These are phyloP conservation scores for Litsea cubeba DNA, from an alignment of 164 flowering plant genomes.

Conservation along the genomic window DNA sequence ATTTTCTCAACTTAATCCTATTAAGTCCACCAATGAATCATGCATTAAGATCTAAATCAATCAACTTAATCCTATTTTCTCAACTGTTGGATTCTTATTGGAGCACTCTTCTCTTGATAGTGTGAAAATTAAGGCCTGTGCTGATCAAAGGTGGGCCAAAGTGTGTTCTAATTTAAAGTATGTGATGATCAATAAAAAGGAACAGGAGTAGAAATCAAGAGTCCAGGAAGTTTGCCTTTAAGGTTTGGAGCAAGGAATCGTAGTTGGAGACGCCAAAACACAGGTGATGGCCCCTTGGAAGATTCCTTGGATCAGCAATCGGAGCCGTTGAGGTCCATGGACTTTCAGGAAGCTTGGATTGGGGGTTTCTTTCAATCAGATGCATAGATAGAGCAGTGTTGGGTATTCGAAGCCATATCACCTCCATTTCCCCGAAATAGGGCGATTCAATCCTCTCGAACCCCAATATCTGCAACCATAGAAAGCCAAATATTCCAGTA, in stretches of 20 bases:
- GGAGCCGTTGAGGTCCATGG: conserved; percentile 45
- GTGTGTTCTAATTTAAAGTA: no score
- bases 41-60: no score
- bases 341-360: conserved; percentile 61
- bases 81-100: no score
- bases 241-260: conserved; percentile 50
- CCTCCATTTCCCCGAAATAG: conserved; percentile 51
- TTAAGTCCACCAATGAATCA: no score
- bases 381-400: conserved; percentile 43
- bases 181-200: no score
- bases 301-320: conserved; percentile 49
- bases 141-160: no score
- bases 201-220: no score
- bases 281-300: conserved; percentile 79
- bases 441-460: conserved; percentile 79
- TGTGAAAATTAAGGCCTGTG: no score
- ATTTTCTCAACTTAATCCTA: no score
- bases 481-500: background rate
- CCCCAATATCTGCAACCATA: conserved; percentile 52
- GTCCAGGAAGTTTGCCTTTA: conserved; percentile 40
- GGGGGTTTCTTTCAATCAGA: conserved; percentile 60
- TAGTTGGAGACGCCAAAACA: conserved; percentile 66
- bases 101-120: no score
- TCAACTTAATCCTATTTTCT: no score
- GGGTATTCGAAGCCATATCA: conserved; percentile 64